Base-by-base conservation (phyloP, 164 flowering plant genomes). In the Aristolochia contorta region DNA sequence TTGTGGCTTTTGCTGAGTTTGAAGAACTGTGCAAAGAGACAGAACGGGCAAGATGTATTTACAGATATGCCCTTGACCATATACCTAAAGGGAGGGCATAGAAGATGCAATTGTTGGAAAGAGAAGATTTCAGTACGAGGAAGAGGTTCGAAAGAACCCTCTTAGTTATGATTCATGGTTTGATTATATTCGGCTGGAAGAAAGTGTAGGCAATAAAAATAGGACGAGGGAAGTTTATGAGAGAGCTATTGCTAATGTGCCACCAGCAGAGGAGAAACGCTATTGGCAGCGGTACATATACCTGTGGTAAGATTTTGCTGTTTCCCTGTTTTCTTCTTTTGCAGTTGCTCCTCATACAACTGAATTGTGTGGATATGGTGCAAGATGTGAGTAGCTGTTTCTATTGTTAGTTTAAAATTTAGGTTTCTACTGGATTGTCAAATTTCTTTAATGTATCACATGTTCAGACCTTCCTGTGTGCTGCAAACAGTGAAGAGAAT, bases 241-340 rank as follows among this genome's bases (percentile, higher is more conserved):
- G 74, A 66, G 96, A 15, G 98, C 98, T 0, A 92, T 92, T 63
- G 90, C 96, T 2, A 87, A 92, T 79, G 78, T 92, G 16, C 98
- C 98, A 48, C 96, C 93, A 0, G 96, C 96, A 43, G 83, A 80
- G 69, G 98, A 92, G 82, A 92, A 92, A 75, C 82, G 96, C 13
- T 92, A 85, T 46, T 93, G 98, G 98, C 96, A 90, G 61, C 80
- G 96, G 7, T 93, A 93, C 54, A 93, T 93, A 3, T 90, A 90
- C 58, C 57, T 93, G 46, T 92, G 98, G 96, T 90, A 71, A 56
- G 88, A 61, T 37, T 32, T 33, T 12, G 24, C 33, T 57, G 43
- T 37, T 10, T 10, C 43, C 12, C 43, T 6, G 12, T 37, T 37
- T 37, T 37, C 12, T 1, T 37, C 30, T 37, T 37, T 37, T 8